Conservation (phyloP, 2,329 filamentous ascomycete genomes). For the Neoscytalidium dimidiatum region DNA sequence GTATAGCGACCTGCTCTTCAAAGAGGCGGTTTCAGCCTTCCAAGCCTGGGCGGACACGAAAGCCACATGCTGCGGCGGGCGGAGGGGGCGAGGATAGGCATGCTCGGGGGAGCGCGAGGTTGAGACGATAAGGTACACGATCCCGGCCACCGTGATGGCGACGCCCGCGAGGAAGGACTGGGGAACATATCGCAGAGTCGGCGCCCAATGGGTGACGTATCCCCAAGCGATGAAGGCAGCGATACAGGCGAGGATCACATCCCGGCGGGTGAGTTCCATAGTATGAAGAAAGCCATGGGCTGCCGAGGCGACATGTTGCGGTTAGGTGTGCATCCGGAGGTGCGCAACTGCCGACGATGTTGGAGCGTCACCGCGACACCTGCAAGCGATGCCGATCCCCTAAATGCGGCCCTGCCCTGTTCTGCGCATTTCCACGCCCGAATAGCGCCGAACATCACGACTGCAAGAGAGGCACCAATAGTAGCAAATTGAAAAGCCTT, state of each 20-base stretch:
- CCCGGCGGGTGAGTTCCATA: constrained; percentile 70
- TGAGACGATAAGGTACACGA: constrained; percentile 62
- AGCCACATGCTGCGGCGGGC: constrained; percentile 40
- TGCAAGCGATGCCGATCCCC: constrained; percentile 7
- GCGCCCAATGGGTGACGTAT: constrained; percentile 79
- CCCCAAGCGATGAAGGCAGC: constrained; percentile 85
- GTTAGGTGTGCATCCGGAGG: constrained; percentile 14
- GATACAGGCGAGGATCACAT: constrained; percentile 68
- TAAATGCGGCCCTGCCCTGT: not conserved
- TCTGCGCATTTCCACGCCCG: not conserved
- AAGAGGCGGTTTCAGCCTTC: constrained; percentile 67
- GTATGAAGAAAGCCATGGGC: constrained; percentile 36
- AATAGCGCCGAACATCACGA: not conserved
- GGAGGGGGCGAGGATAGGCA: constrained; percentile 36
- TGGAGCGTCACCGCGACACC: constrained; percentile 5
- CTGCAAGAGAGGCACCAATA: not conserved
- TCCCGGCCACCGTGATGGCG: constrained; percentile 54
- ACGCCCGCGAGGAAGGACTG: constrained; percentile 79
- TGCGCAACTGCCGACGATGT: constrained; percentile 9
- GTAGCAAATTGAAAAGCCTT: too few species aligned
- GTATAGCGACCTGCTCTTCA: constrained; percentile 69
- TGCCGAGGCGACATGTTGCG: constrained; percentile 20
- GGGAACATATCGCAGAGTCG: constrained; percentile 78
- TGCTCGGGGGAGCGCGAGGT: constrained; percentile 51
- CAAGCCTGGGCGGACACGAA: constrained; percentile 68